Evolutionary conservation across 345 rosid species (phyloP), one percentile per base, ranked within the genome.

Genomic region (Euphorbia tirucalli): DNA sequence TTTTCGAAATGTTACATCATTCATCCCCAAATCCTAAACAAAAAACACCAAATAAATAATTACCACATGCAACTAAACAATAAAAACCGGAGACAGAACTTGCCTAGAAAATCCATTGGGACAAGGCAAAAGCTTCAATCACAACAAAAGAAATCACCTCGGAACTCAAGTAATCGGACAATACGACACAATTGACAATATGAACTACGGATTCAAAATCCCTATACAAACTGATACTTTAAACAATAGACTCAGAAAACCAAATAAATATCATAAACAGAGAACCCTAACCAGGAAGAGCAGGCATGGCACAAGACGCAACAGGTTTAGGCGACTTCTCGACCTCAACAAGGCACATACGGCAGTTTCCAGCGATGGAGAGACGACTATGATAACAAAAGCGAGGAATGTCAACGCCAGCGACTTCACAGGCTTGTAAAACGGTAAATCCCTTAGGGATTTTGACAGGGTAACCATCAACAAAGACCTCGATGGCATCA

Each of bases 271-370:
- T 4, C 11, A 41, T 41, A 28, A 18, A 19, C 10, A 7, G 9
- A 21, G 41, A 35, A 44, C 27, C 19, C 86, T 65, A 71, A 94
- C 99, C 98, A 0, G 99, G 99, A 74, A 95, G 98, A 3, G 99
- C 99, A 0, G 99, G 99, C 99, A 95, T 95, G 70, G 99, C 99
- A 66, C 99, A 95, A 0, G 99, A 95, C 0, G 99, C 99, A 0
- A 95, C 99, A 13, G 99, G 99, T 83, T 95, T 95, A 9, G 99
- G 99, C 11, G 98, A 93, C 64, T 95, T 95, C 90, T 93, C 99
- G 9, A 95, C 99, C 88, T 95, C 99, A 15, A 95, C 98, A 43
- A 95, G 93, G 77, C 99, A 95, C 99, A 95, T 95, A 60, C 99
- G 87, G 70, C 99, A 95, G 71, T 95, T 95, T 0, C 99, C 99